A percentile compares a stretch with the other conserved stretches of the same genome.
Conservation (phyloP, 257 asterid genomes). For the Nicotiana otophora region DNA sequence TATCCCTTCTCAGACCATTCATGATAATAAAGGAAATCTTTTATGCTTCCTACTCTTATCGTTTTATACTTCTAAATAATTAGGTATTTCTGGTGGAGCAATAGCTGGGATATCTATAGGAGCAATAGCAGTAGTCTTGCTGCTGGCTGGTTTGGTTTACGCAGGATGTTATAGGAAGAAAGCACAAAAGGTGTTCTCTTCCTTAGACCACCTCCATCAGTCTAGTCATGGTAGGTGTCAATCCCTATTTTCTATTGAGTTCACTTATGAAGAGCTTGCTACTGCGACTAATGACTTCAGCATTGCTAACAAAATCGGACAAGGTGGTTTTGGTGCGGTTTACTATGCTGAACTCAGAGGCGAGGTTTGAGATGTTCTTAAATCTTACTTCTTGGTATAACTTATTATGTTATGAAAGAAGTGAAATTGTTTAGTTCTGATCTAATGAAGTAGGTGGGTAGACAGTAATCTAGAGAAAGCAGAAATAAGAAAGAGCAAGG, state of each 20-base stretch:
- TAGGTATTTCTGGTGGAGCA: conserved; percentile 73
- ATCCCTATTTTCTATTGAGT: conserved; percentile 40
- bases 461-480: conserved; percentile 3
- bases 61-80: conserved; percentile 12
- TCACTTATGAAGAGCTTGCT: conserved; percentile 93
- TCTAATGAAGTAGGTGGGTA: not conserved
- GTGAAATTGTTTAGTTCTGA: not conserved
- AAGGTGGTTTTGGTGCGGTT: conserved; percentile 98
- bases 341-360: conserved; percentile 98
- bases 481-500: not conserved
- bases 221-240: conserved; percentile 21
- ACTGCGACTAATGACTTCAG: conserved; percentile 73
- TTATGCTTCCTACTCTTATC: conserved; percentile 16
- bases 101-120: conserved; percentile 70
- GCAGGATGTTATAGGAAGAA: conserved; percentile 43
- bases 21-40: conserved; percentile 6
- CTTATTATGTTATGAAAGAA: not conserved
- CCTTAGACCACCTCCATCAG: conserved; percentile 43
- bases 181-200: conserved; percentile 36
- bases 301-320: conserved; percentile 84
- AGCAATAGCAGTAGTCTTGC: conserved; percentile 34
- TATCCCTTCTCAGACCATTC: conserved; percentile 14
- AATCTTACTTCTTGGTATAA: not conserved
- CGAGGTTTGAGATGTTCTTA: conserved; percentile 54
- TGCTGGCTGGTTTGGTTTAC: conserved; percentile 48